These are phyloP conservation scores for Ustilago hordei DNA, from an alignment of 1,284 basidiomycete genomes.

Conservation along the genomic window DNA sequence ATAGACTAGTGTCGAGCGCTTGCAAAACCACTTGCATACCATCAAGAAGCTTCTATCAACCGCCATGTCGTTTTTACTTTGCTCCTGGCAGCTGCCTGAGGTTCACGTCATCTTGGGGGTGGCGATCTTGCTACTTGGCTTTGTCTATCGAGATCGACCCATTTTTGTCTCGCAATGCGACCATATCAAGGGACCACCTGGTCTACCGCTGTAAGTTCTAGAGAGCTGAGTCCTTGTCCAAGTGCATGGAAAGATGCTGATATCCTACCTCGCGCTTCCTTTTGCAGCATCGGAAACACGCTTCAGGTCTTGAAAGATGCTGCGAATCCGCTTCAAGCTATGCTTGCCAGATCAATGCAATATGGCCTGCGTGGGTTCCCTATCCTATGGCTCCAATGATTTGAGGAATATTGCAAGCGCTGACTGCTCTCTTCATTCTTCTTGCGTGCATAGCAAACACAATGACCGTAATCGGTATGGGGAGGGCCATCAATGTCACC, in stretches of 20 bases:
- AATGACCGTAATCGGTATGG: constrained; percentile 12
- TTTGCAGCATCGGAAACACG: background rate
- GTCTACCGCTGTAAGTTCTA: background rate
- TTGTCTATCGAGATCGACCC: background rate
- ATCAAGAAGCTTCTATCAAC: background rate
- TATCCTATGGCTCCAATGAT: too few species aligned
- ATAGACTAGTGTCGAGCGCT: too few species aligned
- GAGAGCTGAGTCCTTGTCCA: background rate
- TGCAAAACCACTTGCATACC: background rate
- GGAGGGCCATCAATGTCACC: constrained; percentile 20
- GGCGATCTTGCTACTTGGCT: background rate
- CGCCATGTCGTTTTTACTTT: background rate
- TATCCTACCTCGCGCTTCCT: background rate
- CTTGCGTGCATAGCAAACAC: constrained; percentile 4
- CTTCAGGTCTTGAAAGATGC: background rate
- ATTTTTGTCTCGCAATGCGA: background rate
- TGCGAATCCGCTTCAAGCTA: background rate
- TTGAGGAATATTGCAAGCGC: background rate
- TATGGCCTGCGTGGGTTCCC: background rate
- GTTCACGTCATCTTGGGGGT: background rate
- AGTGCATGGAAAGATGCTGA: background rate
- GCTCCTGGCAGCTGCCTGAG: background rate
- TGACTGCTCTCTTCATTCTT: background rate
- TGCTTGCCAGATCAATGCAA: background rate
- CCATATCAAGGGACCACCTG: background rate